Evolutionary conservation across 495 filamentous ascomycete genomes (phyloP).

Genomic region (Sphaerosporella brunnea): DNA sequence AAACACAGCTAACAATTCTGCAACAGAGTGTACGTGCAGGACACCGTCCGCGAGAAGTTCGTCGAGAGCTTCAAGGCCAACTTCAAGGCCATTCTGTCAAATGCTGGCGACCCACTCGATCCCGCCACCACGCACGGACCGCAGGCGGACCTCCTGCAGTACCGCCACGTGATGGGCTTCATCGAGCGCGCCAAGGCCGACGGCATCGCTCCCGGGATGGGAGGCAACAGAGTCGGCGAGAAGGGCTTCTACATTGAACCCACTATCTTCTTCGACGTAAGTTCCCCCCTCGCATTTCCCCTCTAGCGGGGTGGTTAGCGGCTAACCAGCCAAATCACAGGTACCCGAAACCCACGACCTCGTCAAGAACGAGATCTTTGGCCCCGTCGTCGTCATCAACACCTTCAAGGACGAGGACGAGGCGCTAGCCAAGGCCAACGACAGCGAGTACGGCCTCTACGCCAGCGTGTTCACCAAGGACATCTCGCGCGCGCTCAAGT

Average conservation of each 20-base stretch:
- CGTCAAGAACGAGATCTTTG: slow-evolving; percentile 62
- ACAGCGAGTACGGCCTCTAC: slow-evolving; percentile 63
- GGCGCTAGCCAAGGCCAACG: slow-evolving; percentile 60
- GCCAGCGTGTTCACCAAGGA: slow-evolving; percentile 76
- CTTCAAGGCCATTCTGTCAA: too few species aligned
- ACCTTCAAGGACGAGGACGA: slow-evolving; percentile 52
- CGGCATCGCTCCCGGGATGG: background rate
- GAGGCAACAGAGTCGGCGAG: slow-evolving; percentile 10
- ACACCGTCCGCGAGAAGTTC: too few species aligned
- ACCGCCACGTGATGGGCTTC: background rate
- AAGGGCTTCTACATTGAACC: slow-evolving; percentile 48
- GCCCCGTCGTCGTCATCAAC: slow-evolving; percentile 58
- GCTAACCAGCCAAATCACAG: too few species aligned
- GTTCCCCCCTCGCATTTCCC: slow-evolving; percentile 53
- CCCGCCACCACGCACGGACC: too few species aligned
- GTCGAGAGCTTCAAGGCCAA: too few species aligned
- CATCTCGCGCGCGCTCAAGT: slow-evolving; percentile 51
- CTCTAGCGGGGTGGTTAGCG: too few species aligned
- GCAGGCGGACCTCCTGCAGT: too few species aligned
- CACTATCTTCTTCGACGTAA: slow-evolving; percentile 58
- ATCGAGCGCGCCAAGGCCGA: slow-evolving; percentile 8
- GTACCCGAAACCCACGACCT: too few species aligned
- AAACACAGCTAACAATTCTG: too few species aligned
- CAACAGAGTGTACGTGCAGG: too few species aligned
- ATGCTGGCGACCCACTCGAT: too few species aligned